Base-by-base conservation (phyloP, 1,284 basidiomycete species). In the Bondarzewia mesenterica region DNA sequence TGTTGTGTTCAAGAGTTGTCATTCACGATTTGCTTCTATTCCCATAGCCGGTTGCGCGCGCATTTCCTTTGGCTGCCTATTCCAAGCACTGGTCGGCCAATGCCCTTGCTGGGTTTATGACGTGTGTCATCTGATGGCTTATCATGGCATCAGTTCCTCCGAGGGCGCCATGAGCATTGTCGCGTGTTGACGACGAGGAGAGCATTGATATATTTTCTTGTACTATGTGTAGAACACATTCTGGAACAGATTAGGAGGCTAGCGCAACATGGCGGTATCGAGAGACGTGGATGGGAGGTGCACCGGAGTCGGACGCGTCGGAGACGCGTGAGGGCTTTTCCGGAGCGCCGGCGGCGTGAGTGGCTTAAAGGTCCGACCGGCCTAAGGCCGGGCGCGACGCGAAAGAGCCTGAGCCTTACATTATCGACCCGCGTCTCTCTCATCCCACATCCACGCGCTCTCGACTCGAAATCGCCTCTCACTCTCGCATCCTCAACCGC, bases 401-500 rank as follows among this genome's bases (percentile, higher is more conserved):
- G 53, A 54, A 52, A 51, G 51, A 54, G 46, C 46, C 49, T 51
- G 46, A 38, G 23, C 38, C 32, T 47, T 47, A 37, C 22, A 50
- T 42, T 42, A 32, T 40, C 42, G 44, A 49, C 46, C 48, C 42
- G 52, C 50, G 49, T 52, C 52, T 50, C 53, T 51, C 52, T 54
- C 53, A 54, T 52, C 44, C 42, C 47, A 49, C 52, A 50, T 45
- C 20, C 45, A 46, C 50, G 45, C 40, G 16, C 32, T 45, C 15
- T 15, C 32, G n/a, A 32, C 36, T 22, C 12, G 22, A 6, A 25
- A 25, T 38, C 29, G 15, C 25, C 38, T 25, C 42, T 35, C 45
- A 44, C 27, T 18, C 32, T n/a, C 51, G 38, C 42, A 12, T 23
- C 26, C 52, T 35, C 8, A 39, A 21, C 43, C 38, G 20, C n/a